A percentile compares a stretch with the other conserved stretches of the same genome.
Evolutionary conservation across 805 yeast species (phyloP).

Genomic region (Yamadazyma paraphyllophila): DNA sequence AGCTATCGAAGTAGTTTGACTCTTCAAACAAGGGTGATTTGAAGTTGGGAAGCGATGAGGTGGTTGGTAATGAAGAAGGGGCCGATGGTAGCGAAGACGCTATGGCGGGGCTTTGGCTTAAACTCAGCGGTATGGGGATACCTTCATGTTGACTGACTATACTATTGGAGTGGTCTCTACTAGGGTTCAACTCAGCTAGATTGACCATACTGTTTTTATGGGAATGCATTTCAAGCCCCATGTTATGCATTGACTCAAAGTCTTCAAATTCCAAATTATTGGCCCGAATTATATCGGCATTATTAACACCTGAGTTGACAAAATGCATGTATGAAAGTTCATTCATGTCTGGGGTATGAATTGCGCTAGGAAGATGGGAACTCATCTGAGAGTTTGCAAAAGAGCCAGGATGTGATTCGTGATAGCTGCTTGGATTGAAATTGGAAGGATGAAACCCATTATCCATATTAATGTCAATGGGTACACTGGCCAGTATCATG

Average conservation of each 20-base stretch:
- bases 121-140: background rate
- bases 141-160: background rate
- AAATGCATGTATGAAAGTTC: background rate
- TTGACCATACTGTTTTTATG: conserved; percentile 13
- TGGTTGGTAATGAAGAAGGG: conserved; percentile 1
- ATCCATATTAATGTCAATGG: background rate
- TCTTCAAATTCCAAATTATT: conserved; percentile 8
- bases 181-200: conserved; percentile 10
- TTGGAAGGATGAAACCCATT: background rate
- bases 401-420: background rate
- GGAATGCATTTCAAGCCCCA: conserved; percentile 8
- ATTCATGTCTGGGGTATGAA: background rate
- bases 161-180: conserved; percentile 1
- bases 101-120: background rate
- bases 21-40: conserved; percentile 15
- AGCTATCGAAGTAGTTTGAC: conserved; percentile 12
- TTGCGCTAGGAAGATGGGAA: background rate
- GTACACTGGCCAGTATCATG: conserved; percentile 1
- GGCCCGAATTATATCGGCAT: background rate
- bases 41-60: conserved; percentile 9
- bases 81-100: background rate
- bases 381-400: background rate
- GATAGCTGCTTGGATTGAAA: background rate
- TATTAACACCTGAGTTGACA: background rate
- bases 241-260: conserved; percentile 8